Percentiles rank a stretch among this genome's conserved stretches.
phyloP scores from a whole-genome alignment of 371 early-diverging fungal species.

The Nematocida major region DNA sequence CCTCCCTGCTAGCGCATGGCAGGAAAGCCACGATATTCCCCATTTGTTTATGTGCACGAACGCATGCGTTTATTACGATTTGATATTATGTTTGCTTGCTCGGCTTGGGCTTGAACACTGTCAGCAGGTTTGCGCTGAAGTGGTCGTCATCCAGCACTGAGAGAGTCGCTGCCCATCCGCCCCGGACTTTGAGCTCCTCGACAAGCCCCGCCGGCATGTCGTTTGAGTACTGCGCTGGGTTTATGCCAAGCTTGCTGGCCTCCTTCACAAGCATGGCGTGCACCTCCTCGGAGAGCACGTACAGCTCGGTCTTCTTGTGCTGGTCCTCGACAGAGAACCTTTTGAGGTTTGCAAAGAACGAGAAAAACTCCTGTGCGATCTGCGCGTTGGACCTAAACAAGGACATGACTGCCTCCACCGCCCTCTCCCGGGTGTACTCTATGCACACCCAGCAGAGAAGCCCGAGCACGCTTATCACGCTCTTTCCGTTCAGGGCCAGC shows the following conservation, averaged over 20 bases:
- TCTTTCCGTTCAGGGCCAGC: not conserved
- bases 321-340: not conserved
- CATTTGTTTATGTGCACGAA: no score
- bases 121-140: slow-evolving; percentile 30
- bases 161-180: slow-evolving; percentile 41
- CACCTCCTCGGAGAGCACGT: slow-evolving; percentile 26
- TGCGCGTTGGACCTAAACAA: not conserved
- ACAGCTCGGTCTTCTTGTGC: not conserved
- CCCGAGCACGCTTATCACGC: not conserved
- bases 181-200: not conserved
- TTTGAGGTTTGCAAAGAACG: slow-evolving; percentile 31
- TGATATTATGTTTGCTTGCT: not conserved
- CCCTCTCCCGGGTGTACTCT: not conserved
- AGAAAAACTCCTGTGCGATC: slow-evolving; percentile 12
- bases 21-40: no score
- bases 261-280: slow-evolving; percentile 1
- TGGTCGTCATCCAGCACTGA: slow-evolving; percentile 37
- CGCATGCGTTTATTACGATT: no score
- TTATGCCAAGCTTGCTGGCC: slow-evolving; percentile 3
- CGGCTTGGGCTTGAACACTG: slow-evolving; percentile 10
- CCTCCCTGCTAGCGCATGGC: no score
- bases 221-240: slow-evolving; percentile 27
- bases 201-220: not conserved
- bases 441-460: slow-evolving; percentile 28
- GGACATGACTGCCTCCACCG: slow-evolving; percentile 1